A percentile compares a stretch with the other conserved stretches of the same genome.
Evolutionary conservation across 2,329 filamentous ascomycete species (phyloP).

Genomic region (Coleophoma crateriformis): DNA sequence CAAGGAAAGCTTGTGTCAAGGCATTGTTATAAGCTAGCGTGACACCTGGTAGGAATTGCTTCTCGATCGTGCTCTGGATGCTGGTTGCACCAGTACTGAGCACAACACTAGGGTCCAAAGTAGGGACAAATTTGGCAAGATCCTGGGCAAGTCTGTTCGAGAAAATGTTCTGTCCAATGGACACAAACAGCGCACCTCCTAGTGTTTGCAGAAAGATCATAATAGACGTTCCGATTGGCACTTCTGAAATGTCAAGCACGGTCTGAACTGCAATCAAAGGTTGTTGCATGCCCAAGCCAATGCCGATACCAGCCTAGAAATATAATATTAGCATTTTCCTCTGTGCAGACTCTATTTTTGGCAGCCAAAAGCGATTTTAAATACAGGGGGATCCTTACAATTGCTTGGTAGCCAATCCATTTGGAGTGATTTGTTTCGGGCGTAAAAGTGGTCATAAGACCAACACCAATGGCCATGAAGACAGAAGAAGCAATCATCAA

Average conservation of each 20-base stretch:
- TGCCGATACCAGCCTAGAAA: conserved; percentile 37
- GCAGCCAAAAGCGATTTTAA: not conserved
- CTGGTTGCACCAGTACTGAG: conserved; percentile 51
- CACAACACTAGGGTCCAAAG: conserved; percentile 35
- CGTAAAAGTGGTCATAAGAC: conserved; percentile 47
- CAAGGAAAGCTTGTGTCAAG: conserved; percentile 48
- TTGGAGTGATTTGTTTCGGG: conserved; percentile 38
- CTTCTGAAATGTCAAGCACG: conserved; percentile 45
- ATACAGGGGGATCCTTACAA: conserved; percentile 20
- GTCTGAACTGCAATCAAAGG: conserved; percentile 51
- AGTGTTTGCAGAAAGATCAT: conserved; percentile 53
- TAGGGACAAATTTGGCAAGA: conserved; percentile 32
- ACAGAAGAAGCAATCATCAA: conserved; percentile 47
- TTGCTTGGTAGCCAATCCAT: conserved; percentile 54
- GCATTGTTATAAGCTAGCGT: conserved; percentile 53
- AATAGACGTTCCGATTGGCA: conserved; percentile 47
- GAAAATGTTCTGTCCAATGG: conserved; percentile 46
- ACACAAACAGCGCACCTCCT: conserved; percentile 53
- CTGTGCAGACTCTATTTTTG: too few species aligned
- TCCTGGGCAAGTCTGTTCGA: conserved; percentile 27
- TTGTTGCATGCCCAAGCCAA: conserved; percentile 55
- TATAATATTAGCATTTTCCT: conserved; percentile 5
- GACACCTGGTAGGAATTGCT: conserved; percentile 45
- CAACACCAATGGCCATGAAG: conserved; percentile 34
- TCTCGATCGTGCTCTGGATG: conserved; percentile 46